Evolutionary conservation across 2,329 filamentous ascomycete species (phyloP).

Genomic region (Dothiorella sarmentorum): DNA sequence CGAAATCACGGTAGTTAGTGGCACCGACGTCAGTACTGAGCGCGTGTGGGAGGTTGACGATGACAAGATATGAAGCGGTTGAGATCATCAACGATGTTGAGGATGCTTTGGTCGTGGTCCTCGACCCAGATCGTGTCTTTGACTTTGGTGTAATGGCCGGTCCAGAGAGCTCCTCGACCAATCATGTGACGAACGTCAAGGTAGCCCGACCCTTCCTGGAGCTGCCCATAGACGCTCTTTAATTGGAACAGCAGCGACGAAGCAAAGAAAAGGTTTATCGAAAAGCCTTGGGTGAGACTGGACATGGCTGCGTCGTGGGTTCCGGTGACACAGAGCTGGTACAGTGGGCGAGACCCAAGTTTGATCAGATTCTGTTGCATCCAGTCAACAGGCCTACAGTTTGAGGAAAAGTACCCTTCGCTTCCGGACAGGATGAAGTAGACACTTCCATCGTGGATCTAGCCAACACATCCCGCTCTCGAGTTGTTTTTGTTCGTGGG

Average conservation of each 20-base stretch:
- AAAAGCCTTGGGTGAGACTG: slow-evolving; percentile 34
- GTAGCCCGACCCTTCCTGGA: slow-evolving; percentile 45
- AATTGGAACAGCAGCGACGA: slow-evolving; percentile 21
- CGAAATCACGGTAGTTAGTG: background rate
- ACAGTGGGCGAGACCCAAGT: slow-evolving; percentile 40
- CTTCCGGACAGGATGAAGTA: slow-evolving; percentile 39
- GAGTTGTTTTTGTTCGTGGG: no score
- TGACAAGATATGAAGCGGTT: slow-evolving; percentile 36
- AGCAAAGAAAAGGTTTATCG: slow-evolving; percentile 34
- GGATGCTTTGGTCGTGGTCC: slow-evolving; percentile 30
- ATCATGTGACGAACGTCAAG: slow-evolving; percentile 48
- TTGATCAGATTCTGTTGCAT: slow-evolving; percentile 40
- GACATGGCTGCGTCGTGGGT: slow-evolving; percentile 51
- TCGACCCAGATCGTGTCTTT: slow-evolving; percentile 46
- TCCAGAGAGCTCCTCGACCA: slow-evolving; percentile 39
- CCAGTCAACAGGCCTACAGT: slow-evolving; percentile 36
- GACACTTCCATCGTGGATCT: slow-evolving; percentile 33
- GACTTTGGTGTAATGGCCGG: slow-evolving; percentile 43
- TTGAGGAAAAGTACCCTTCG: slow-evolving; percentile 36
- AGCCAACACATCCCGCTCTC: no score
- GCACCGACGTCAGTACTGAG: slow-evolving; percentile 35
- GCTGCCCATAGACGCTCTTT: slow-evolving; percentile 47
- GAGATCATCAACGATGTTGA: background rate
- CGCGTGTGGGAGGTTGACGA: slow-evolving; percentile 47
- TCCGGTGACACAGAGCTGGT: slow-evolving; percentile 49